phyloP scores from a whole-genome alignment of 192 early-diverging fungal genomes.

The Backusella australiensis region DNA sequence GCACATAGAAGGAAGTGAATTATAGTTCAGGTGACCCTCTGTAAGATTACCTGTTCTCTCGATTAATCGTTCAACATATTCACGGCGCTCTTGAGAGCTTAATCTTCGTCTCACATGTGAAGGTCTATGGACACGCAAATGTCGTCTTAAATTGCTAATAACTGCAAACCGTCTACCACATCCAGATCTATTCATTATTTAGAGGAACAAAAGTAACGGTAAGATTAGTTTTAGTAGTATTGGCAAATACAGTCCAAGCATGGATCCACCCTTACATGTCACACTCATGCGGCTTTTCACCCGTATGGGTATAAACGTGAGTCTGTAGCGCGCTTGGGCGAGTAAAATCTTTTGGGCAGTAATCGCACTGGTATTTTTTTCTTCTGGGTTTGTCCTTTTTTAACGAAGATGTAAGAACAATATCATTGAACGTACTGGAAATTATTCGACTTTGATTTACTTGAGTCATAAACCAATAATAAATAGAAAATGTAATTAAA shows the following conservation, averaged over 20 bases:
- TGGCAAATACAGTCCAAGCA: background rate
- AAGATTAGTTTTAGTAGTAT: background rate
- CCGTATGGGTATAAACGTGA: conserved; percentile 26
- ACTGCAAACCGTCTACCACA: conserved; percentile 11
- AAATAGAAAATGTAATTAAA: background rate
- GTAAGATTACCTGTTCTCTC: background rate
- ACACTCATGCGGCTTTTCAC: conserved; percentile 28
- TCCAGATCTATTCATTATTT: background rate
- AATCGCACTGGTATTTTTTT: conserved; percentile 12
- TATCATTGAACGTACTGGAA: background rate
- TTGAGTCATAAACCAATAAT: background rate
- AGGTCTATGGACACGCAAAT: conserved; percentile 11
- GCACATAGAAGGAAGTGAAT: conserved; percentile 3
- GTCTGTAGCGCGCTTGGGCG: conserved; percentile 20
- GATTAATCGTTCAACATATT: conserved; percentile 8
- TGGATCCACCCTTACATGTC: conserved; percentile 11
- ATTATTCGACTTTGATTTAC: conserved; percentile 1
- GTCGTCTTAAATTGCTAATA: conserved; percentile 16
- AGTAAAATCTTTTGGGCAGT: conserved; percentile 20
- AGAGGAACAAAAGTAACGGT: background rate
- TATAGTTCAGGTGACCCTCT: background rate
- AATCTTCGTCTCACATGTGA: background rate
- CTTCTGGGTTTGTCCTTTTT: background rate
- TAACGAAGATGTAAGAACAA: background rate
- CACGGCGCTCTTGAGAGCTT: background rate